Base-by-base conservation (phyloP, 2,329 filamentous ascomycete genomes). In the Cercospora sp. region DNA sequence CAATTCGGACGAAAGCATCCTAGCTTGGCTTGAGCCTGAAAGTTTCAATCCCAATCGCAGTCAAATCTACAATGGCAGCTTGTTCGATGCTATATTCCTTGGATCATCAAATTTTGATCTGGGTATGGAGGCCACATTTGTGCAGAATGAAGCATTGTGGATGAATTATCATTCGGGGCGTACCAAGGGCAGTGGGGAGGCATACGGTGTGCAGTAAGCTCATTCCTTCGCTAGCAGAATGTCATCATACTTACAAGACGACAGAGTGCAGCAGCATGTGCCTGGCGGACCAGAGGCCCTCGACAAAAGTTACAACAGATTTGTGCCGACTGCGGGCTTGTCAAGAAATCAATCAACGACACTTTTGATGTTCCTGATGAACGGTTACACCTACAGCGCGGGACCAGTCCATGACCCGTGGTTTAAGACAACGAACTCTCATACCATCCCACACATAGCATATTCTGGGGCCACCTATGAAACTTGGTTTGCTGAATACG, bases 341-440 rank as follows among this genome's bases (percentile, higher is more conserved):
- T 26, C 34, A 13, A 62, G 40, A 62, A 28, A 45, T 28, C 40
- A 62, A 13, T 62, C 60, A 9, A 62, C 34, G 24, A 51, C 60
- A 24, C 26, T 62, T 37, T 18, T 62, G 10, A 62, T 62, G 60
- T 62, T 62, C 18, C 30, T 45, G 60, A 62, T 51, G 40, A 62
- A 62, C 45, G 60, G 60, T 40, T 51, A 62, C 60, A 62, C 60
- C 18, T 62, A 62, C 40, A 62, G 60, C 45, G 60, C 34, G 7
- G 60, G 40, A 49, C 60, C 60, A 1, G 60, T 62, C 26, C 13
- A 24, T 16, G 60, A 45, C 28, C 60, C 40, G 24, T 62, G 60
- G 60, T 62, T 62, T 24, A 62, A 30, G 40, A 62, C 60, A 26
- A 62, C 60, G 9, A 45, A 13, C n/a, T 62, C 60, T 5, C 45